Evolutionary conservation across 2,329 filamentous ascomycete genomes (phyloP), one percentile per base, ranked within the genome.

Genomic region (Clonostachys solani): DNA sequence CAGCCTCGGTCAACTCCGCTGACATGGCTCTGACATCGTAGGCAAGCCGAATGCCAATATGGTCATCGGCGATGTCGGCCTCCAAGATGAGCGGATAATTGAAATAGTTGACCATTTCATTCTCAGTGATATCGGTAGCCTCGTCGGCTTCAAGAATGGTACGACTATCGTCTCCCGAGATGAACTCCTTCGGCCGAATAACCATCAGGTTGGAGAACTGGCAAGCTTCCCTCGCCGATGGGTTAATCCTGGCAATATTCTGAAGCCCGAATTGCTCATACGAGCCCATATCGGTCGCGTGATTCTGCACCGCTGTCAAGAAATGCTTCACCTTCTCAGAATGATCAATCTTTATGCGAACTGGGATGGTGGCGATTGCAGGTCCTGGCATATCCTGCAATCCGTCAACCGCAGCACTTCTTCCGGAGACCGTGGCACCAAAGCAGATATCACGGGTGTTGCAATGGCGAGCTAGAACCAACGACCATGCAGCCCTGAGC

Each of bases 31-130:
- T 42, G 17, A 40, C 19, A 18, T 50, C 34, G 19, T 50, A 50
- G n/a, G 33, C 43, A 15, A 43, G 23, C 13, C 38, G 16, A 9
- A 50, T 19, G 6, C 46, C 43, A 13, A 48, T 37, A 12, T 16
- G 12, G 44, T 44, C 33, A 15, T 48, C 49, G 6, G n/a, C 37
- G 4, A 50, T 46, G 18, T 18, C 17, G 4, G 19, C 35, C 16
- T 47, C 23, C 17, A 43, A 29, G 19, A 43, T 29, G 17, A 43
- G 12, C 6, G 42, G 42, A 29, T 43, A 43, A 16, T 43, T 43
- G 13, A 43, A 43, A 16, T 43, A 35, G 15, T 37, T 35, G 16
- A 34, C 36, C 16, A 72, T 62, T 35, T 64, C 61, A 42, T 57
- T 58, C 57, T 73, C 18, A 18, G 42, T 43, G 54, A 43, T 42